phyloP scores from a whole-genome alignment of 805 yeast species.

The Saturnispora galanensis region DNA sequence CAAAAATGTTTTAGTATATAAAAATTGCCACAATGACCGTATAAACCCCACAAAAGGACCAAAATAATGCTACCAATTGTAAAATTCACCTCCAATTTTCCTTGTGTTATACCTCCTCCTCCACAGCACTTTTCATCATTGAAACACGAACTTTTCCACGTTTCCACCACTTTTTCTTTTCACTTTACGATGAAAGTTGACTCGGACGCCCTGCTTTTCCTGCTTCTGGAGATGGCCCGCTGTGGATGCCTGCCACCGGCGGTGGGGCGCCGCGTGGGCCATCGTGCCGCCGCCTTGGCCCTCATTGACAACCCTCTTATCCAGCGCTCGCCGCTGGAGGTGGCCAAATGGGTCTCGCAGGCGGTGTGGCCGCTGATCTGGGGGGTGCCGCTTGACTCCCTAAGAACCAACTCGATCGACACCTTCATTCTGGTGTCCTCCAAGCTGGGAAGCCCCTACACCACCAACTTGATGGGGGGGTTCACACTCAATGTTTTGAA shows the following conservation, averaged over 20 bases:
- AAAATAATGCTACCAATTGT: too few relatives aligned
- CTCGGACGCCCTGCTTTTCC: constrained; percentile 1
- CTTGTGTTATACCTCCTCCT: too few relatives aligned
- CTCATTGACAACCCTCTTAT: constrained; percentile 33
- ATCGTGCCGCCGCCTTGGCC: constrained; percentile 17
- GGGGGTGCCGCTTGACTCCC: constrained; percentile 82
- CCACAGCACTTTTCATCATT: too few relatives aligned
- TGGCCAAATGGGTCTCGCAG: constrained; percentile 87
- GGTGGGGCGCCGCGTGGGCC: constrained; percentile 10
- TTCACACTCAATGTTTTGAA: not conserved
- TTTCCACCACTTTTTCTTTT: not conserved
- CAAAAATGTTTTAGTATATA: too few relatives aligned
- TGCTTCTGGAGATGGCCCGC: not conserved
- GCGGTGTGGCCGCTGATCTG: constrained; percentile 81
- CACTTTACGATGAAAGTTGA: not conserved
- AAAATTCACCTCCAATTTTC: too few relatives aligned
- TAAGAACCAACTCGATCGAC: constrained; percentile 85
- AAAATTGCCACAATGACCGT: too few relatives aligned
- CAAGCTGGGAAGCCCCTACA: constrained; percentile 36
- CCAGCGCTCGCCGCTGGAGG: constrained; percentile 40
- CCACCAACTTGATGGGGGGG: constrained; percentile 29
- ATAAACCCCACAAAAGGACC: too few relatives aligned
- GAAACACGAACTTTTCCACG: not conserved
- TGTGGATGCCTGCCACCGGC: not conserved
- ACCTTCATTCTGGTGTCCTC: constrained; percentile 67